A percentile compares a stretch with the other conserved stretches of the same genome.
Conservation (phyloP, 805 yeast genomes). For the Grigorovia yakushimaensis region DNA sequence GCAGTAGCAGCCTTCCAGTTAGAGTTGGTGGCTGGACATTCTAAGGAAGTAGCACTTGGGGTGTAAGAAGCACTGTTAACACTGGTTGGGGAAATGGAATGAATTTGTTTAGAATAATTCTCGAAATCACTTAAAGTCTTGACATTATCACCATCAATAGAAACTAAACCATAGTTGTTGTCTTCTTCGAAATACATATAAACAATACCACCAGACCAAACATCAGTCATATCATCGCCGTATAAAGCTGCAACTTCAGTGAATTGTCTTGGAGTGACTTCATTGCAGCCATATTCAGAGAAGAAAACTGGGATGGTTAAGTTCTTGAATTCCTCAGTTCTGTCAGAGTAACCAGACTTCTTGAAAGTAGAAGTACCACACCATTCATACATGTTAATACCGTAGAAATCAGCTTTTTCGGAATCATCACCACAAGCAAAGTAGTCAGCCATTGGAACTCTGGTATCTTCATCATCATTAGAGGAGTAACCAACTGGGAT, state of each 20-base stretch:
- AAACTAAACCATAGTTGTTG: slow-evolving; percentile 67
- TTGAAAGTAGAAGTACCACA: slow-evolving; percentile 56
- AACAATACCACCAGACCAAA: slow-evolving; percentile 87
- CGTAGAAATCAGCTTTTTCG: slow-evolving; percentile 68
- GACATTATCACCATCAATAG: slow-evolving; percentile 39
- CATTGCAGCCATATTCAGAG: slow-evolving; percentile 78
- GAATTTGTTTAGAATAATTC: slow-evolving; percentile 53
- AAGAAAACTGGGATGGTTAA: slow-evolving; percentile 66
- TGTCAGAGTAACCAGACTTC: slow-evolving; percentile 53
- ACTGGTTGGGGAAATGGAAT: slow-evolving; percentile 43
- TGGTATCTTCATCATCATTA: slow-evolving; percentile 59
- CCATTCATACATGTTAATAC: slow-evolving; percentile 88
- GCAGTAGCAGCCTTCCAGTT: slow-evolving; percentile 59
- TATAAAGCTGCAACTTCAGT: slow-evolving; percentile 60
- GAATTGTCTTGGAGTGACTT: slow-evolving; percentile 59
- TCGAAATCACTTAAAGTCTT: slow-evolving; percentile 53
- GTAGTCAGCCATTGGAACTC: slow-evolving; percentile 62
- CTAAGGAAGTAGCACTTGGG: slow-evolving; percentile 36
- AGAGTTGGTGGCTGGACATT: slow-evolving; percentile 50
- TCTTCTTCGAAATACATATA: slow-evolving; percentile 75
- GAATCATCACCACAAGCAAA: slow-evolving; percentile 64
- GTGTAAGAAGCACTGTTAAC: slow-evolving; percentile 33
- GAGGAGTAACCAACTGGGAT: slow-evolving; percentile 81
- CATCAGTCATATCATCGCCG: slow-evolving; percentile 62
- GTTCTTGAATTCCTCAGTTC: slow-evolving; percentile 56